Evolutionary conservation across 1,284 basidiomycete genomes (phyloP), one percentile per base, ranked within the genome.

Genomic region (Puccinia novopanici): DNA sequence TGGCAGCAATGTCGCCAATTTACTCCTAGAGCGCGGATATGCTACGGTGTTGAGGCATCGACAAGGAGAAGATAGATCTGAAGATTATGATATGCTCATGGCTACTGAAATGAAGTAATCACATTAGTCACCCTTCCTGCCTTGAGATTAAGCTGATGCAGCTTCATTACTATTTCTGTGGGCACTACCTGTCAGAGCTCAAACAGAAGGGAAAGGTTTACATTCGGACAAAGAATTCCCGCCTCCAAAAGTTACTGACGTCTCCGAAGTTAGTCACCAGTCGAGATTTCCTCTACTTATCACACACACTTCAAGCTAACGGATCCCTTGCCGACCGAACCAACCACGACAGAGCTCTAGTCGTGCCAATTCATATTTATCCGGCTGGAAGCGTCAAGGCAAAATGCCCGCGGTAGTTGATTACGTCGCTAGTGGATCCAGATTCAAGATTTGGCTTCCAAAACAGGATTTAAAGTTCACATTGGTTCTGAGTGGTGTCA

Each of bases 81-180:
- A 92, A 17, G 95, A 98, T 85, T 94, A 93, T 83, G 96, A 99
- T 87, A 93, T 94, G 86, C 88, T 98, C 61, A 94, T 98, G 89
- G 91, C 92, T 54, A 95, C 95, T 19, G 96, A 99, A 82, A 87
- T 94, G 92, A 88, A 88, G 92, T 94, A 84, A 87, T 91, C 87
- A 9, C 24, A 54, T 42, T n/a, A 24, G 22, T 75, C 22, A 67
- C 67, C 37, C 73, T 15, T 50, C 70, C 45, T 55, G 17, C 48
- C 48, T 45, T 5, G 4, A 71, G 34, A 54, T 71, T 10, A n/a
- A 40, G 13, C 40, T 54, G 24, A 40, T 68, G 77, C 68, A 82
- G 34, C 17, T 50, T 67, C 68, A 57, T 50, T 76, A 2, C 83
- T 93, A 92, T 55, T 61, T 68, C 50, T 63, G 63, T n/a, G 34